Percentiles rank a stretch among this genome's conserved stretches.
Conservation (phyloP, 176 grass and related monocot genomes). For the Guadua angustifolia region DNA sequence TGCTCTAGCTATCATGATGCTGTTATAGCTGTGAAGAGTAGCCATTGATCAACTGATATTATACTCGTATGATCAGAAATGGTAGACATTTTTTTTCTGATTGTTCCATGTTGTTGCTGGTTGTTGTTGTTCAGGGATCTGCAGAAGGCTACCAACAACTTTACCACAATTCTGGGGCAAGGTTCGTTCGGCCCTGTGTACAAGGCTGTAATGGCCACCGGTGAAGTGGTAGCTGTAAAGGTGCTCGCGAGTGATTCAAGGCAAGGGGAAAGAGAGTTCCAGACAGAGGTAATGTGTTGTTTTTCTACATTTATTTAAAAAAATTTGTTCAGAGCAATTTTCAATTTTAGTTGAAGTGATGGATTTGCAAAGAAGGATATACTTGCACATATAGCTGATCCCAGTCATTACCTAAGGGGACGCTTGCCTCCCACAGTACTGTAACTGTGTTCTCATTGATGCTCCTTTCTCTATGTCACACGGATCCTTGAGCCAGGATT, state of each 20-base stretch:
- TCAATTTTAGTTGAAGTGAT: neutral
- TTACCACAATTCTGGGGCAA: constrained; percentile 91
- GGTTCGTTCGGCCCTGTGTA: constrained; percentile 95
- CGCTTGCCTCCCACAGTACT: constrained; percentile 6
- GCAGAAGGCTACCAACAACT: constrained; percentile 90
- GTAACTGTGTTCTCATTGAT: constrained; percentile 14
- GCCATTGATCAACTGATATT: neutral
- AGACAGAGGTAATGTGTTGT: constrained; percentile 74
- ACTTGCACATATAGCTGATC: neutral
- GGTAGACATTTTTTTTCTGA: neutral
- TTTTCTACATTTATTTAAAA: neutral
- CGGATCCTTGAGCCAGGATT: neutral
- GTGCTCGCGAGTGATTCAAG: constrained; percentile 85
- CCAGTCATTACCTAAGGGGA: neutral
- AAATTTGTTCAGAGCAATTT: constrained; percentile 6
- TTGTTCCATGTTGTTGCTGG: constrained; percentile 31
- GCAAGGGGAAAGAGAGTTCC: constrained; percentile 95
- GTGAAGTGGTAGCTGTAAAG: constrained; percentile 88
- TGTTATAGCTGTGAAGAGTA: neutral
- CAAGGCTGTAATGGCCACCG: constrained; percentile 89
- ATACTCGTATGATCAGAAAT: constrained; percentile 5
- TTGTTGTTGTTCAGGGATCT: constrained; percentile 66
- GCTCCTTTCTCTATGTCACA: neutral
- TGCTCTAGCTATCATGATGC: neutral
- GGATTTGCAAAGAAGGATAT: neutral